phyloP scores from a whole-genome alignment of 2,329 filamentous ascomycete genomes.

The Apiospora saccharicola region DNA sequence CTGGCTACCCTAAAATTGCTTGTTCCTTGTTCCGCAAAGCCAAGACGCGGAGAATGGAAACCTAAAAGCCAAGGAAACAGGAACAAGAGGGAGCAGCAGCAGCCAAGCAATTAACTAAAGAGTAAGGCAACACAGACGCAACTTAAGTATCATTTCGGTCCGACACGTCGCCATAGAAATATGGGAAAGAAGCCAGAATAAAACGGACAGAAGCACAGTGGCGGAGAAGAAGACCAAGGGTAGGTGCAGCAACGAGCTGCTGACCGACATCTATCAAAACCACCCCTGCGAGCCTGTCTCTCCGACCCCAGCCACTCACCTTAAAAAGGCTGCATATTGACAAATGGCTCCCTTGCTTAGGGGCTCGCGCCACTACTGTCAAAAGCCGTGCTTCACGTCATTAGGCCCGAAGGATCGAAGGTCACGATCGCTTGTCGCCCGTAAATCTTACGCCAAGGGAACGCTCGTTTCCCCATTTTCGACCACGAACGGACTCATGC shows the following conservation, averaged over 20 bases:
- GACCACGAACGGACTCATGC: neutral
- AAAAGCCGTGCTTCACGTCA: slow-evolving; percentile 3
- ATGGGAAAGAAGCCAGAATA: slow-evolving; percentile 8
- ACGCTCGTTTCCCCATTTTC: neutral
- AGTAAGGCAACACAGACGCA: neutral
- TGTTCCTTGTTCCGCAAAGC: slow-evolving; percentile 21
- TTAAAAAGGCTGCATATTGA: neutral
- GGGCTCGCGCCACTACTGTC: neutral
- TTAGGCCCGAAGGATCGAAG: neutral
- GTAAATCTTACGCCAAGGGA: slow-evolving; percentile 15
- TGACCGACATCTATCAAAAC: slow-evolving; percentile 8
- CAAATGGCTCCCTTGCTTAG: neutral
- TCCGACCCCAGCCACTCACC: neutral
- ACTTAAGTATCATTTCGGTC: neutral
- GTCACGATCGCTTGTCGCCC: neutral
- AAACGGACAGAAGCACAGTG: neutral
- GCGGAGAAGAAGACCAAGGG: slow-evolving; percentile 3
- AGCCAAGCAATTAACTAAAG: slow-evolving; percentile 19
- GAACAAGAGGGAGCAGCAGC: slow-evolving; percentile 8
- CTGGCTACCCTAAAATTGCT: neutral
- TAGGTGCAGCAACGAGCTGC: slow-evolving; percentile 1
- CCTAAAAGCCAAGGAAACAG: slow-evolving; percentile 12
- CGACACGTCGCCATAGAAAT: neutral
- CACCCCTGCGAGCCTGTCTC: neutral
- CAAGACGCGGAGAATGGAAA: slow-evolving; percentile 15